Evolutionary conservation across 345 rosid species (phyloP).

Genomic region (Populus pruinosa): DNA sequence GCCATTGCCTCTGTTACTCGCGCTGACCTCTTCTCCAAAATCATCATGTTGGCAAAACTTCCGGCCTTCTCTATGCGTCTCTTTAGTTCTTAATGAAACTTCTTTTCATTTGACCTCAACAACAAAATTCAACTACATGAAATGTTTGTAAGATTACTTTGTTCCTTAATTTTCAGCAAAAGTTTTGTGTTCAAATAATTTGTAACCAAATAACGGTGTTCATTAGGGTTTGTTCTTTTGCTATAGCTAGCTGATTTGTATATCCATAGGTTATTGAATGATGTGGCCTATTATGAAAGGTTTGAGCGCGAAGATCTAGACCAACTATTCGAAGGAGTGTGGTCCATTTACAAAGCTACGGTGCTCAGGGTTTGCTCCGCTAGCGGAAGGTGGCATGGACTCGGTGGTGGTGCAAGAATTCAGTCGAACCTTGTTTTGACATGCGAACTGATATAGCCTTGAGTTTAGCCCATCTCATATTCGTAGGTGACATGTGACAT

Average conservation of each 20-base stretch:
- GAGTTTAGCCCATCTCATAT: not conserved
- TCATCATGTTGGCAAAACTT: not conserved
- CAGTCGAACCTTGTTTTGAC: conserved; percentile 11
- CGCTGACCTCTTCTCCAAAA: conserved; percentile 15
- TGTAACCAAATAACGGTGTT: too few species aligned
- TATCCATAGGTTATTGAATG: conserved; percentile 4
- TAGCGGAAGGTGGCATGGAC: conserved; percentile 12
- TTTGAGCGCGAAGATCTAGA: conserved; percentile 7
- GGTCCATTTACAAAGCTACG: conserved; percentile 6
- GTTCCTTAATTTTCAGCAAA: too few species aligned
- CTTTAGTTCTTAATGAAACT: not conserved
- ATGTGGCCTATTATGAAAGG: not conserved
- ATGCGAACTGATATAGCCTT: conserved; percentile 18
- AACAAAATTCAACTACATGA: not conserved
- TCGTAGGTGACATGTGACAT: not conserved
- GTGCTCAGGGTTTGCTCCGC: conserved; percentile 20
- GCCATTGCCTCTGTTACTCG: conserved; percentile 10
- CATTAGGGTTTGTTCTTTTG: too few species aligned
- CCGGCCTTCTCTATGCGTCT: not conserved
- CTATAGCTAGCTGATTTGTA: not conserved
- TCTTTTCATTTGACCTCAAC: not conserved
- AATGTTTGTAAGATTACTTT: too few species aligned
- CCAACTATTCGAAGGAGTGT: conserved; percentile 13
- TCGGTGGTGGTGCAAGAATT: conserved; percentile 9
- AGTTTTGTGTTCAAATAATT: too few species aligned